Base-by-base conservation (phyloP, 441 rosid species). In the Melastoma candidum region DNA sequence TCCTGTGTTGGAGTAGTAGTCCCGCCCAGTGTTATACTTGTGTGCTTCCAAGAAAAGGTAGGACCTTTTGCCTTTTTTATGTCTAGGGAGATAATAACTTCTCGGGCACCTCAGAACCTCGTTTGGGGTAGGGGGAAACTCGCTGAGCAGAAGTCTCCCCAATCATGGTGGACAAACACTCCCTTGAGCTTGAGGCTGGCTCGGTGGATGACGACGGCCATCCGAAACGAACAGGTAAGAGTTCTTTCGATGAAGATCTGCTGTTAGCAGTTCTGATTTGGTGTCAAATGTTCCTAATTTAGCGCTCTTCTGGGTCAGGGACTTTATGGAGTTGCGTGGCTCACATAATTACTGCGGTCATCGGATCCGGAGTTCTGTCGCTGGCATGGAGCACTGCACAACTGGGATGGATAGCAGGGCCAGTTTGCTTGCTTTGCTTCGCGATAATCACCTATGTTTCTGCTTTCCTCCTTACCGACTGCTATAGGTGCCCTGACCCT, bases 321-420 rank as follows among this genome's bases (percentile, higher is more conserved):
- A 82, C 73, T 7, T 43, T 79, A 26, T 52, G 81, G 75, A 77
- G 68, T 48, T 68, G 74, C 24, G 12, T 73, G 0, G 80, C 79
- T 2, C 79, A 82, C 63, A 82, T 82, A 48, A 79, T 82, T 26
- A 82, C 89, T 0, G 81, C 81, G 1, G 89, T 75, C 5, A 79
- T 79, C 14, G 78, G 89, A 12, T 61, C 83, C 1, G 85, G 89
- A 41, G 83, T 82, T 4, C 65, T 82, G 56, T 79, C 85, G 1
- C 63, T 79, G 65, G 80, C 85, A 6, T 82, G 89, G 89, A 65
- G 80, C 32, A 63, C 67, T 2, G 67, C 85, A 0, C 85, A 82
- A 60, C 66, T 82, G 4, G 89, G 85, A 32, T 82, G 89, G 85
- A 67, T 79, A 50, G 85, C 66, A 3, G 83, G 85, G 24, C 89